These are phyloP conservation scores for Ceratobasidium sp. DNA, from an alignment of 1,284 basidiomycete genomes.

Conservation along the genomic window DNA sequence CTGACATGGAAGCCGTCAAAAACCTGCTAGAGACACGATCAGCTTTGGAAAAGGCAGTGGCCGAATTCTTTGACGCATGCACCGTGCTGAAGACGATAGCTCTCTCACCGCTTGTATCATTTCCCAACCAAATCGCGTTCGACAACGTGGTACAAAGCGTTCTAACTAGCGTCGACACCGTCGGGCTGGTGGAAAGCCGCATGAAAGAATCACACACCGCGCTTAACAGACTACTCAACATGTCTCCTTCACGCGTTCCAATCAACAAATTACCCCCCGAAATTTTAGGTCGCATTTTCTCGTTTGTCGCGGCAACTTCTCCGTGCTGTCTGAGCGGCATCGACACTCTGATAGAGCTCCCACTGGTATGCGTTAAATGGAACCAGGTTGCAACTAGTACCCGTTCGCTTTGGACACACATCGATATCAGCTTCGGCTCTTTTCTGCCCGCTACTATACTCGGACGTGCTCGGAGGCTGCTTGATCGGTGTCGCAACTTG, in stretches of 20 bases:
- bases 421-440: slow-evolving; percentile 6
- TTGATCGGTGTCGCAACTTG: not conserved
- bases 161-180: not conserved
- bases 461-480: not conserved
- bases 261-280: not conserved
- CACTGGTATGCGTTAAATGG: slow-evolving; percentile 20
- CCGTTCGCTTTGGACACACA: slow-evolving; percentile 25
- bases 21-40: not conserved
- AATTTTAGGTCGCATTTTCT: not conserved
- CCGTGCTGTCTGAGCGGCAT: not conserved
- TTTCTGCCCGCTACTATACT: not conserved
- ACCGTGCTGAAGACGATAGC: not conserved
- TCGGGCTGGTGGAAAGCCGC: not conserved
- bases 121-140: not conserved
- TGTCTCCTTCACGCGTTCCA: not conserved
- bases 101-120: not conserved
- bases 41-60: not conserved
- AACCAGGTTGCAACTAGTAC: slow-evolving; percentile 13
- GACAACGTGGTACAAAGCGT: not conserved
- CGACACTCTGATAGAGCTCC: not conserved
- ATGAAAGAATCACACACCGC: not conserved
- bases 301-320: not conserved
- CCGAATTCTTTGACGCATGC: not conserved
- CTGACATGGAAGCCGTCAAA: not conserved
- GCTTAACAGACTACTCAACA: not conserved